Base-by-base conservation (phyloP, 495 filamentous ascomycete genomes). In the Talaromyces trachyspermus region DNA sequence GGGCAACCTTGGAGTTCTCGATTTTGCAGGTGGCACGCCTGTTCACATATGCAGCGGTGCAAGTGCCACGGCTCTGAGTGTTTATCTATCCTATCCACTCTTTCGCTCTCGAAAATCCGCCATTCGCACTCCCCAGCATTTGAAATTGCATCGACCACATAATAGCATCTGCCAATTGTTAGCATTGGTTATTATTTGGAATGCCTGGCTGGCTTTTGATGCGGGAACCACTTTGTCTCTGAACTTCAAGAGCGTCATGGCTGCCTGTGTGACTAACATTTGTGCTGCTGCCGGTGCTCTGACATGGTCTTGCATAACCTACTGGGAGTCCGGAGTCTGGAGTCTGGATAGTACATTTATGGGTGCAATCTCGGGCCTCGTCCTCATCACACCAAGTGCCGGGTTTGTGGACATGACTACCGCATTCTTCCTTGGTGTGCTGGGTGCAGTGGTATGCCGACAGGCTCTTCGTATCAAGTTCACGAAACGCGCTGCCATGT, bases 171-270 rank as follows among this genome's bases (percentile, higher is more conserved):
- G 62, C 48, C 69, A 74, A 43, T 70, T 77, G 30, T 57, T 78
- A 9, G 71, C 74, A 5, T 70, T 73, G 10, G 61, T 73, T 42
- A 63, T 75, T 38, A 74, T 77, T 49, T 79, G 75, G 75, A 72
- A 75, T 49, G 66, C 70, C 11, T 76, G 72, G 72, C 60, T 72
- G 25, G 72, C 73, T 32, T 80, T 80, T 60, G 78, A 79, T 52
- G 73, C 69, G 2, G 73, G 73, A 10, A 72, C 70, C 1, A 70
- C 68, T 0, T 59, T 77, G 6, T 54, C 54, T 1, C 51, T 69
- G 2, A 74, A 70, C 51, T 68, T 74, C 54, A 68, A 69, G 42
- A 58, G 55, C 12, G 57, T 74, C 35, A 72, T 75, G 70, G 66
- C 71, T 5, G 54, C 65, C 32, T 70, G 64, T 45, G 67, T 74